Base-by-base conservation (phyloP, 768 basidiomycete species). In the Rhodotorula babjevae region DNA sequence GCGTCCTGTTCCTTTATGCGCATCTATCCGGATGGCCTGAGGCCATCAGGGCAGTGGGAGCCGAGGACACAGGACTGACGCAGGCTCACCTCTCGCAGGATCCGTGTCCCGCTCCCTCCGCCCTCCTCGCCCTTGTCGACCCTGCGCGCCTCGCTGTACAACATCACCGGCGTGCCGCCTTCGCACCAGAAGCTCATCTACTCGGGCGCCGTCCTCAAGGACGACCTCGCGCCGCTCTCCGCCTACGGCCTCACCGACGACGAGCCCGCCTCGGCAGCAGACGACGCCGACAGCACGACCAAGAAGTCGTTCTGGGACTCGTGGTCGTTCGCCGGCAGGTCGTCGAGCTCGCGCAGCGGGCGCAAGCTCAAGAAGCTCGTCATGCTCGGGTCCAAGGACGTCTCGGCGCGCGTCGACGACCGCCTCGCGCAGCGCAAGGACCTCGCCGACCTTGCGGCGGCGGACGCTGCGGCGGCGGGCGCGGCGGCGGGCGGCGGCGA, bases 151-250 rank as follows among this genome's bases (percentile, higher is more conserved):
- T 83, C 85, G 31, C 82, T 96, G 63, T 88, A 91, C 23, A 85
- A 88, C 11, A 87, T 89, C 78, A 93, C 91, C 5, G 87, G 88
- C 65, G 85, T 97, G 21, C 86, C 89, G 0, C 80, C 82, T 42
- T 78, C 85, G 74, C 85, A 86, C 42, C 91, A 96, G 85, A 69
- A 72, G 80, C 85, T 98, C 78, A 87, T 98, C 74, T 88, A 90
- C 82, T 87, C 89, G 59, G 95, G 95, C 52, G 93, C 91, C 3
- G 86, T 96, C 80, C 89, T 97, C 86, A 89, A 88, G 76, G 92
- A 95, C 79, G 88, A 93, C 79, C 79, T 82, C 69, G 85, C 87
- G 15, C 85, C 88, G 6, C 52, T 76, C 47, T 67, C 75, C 3
- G 56, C 75, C 40, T 76, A 65, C 72, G 60, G 61, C 19, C 75